phyloP scores from a whole-genome alignment of 148 eudicot species.

The Persicaria maculosa region DNA sequence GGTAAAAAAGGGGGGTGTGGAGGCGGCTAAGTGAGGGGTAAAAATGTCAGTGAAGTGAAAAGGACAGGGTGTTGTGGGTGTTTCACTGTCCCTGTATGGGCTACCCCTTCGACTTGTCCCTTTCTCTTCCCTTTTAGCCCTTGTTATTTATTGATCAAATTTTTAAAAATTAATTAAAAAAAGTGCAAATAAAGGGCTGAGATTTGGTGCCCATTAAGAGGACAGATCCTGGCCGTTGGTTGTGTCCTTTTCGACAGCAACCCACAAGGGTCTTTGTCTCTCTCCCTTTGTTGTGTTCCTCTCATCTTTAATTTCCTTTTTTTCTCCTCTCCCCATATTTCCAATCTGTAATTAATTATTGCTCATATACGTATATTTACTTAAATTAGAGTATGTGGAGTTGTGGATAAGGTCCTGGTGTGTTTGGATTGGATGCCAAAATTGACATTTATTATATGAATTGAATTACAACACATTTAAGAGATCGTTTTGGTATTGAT shows the following conservation, averaged over 20 bases:
- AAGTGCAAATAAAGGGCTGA: background rate
- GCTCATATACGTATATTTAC: no score
- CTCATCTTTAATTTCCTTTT: background rate
- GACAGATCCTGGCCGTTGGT: background rate
- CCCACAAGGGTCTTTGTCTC: constrained; percentile 5
- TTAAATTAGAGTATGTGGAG: no score
- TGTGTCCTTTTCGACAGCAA: constrained; percentile 5
- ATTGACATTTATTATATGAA: no score
- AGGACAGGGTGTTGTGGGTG: background rate
- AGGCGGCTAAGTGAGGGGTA: background rate
- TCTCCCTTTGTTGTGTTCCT: background rate
- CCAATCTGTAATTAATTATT: no score
- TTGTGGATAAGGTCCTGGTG: no score
- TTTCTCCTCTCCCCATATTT: background rate
- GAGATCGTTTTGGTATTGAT: no score
- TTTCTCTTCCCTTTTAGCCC: background rate
- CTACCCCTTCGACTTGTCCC: constrained; percentile 4
- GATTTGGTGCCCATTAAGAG: background rate
- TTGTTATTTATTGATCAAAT: background rate
- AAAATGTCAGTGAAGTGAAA: background rate
- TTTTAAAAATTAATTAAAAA: background rate
- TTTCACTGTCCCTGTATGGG: constrained; percentile 6
- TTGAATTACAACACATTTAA: no score
- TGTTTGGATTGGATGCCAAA: no score
- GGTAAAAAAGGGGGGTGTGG: background rate